phyloP scores from a whole-genome alignment of 352 stramenopile genomes.

The Globisporangium ultimum region DNA sequence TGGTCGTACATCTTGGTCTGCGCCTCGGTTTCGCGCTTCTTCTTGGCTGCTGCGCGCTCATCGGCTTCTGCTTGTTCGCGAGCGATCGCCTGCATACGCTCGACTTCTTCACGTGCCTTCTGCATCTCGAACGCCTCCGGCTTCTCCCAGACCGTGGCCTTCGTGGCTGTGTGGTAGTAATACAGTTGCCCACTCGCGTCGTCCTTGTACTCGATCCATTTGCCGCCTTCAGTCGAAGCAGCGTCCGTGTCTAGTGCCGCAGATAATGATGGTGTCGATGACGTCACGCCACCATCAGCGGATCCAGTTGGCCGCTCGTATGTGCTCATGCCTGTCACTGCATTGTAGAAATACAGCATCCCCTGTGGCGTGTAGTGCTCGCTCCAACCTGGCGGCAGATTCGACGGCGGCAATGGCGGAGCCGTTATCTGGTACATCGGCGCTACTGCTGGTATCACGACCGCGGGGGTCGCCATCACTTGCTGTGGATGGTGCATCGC shows the following conservation, averaged over 20 bases:
- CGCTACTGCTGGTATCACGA: neutral
- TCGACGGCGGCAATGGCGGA: neutral
- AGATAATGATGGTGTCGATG: neutral
- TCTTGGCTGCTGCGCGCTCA: slow-evolving; percentile 22
- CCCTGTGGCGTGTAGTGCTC: slow-evolving; percentile 56
- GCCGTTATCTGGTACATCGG: neutral
- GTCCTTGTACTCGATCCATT: slow-evolving; percentile 82
- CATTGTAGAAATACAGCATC: slow-evolving; percentile 61
- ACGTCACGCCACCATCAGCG: neutral
- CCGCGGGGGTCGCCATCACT: neutral
- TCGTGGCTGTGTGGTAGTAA: slow-evolving; percentile 78
- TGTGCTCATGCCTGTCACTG: slow-evolving; percentile 50
- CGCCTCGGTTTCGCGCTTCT: slow-evolving; percentile 45
- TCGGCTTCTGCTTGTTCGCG: slow-evolving; percentile 13
- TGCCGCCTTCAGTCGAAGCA: slow-evolving; percentile 8
- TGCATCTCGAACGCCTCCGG: slow-evolving; percentile 77
- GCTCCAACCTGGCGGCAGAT: slow-evolving; percentile 53
- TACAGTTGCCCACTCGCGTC: slow-evolving; percentile 63
- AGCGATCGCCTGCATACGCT: slow-evolving; percentile 44
- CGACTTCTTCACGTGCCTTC: slow-evolving; percentile 64
- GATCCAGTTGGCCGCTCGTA: slow-evolving; percentile 38
- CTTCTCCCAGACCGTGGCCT: slow-evolving; percentile 78
- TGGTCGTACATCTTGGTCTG: slow-evolving; percentile 36
- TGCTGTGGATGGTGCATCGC: neutral
- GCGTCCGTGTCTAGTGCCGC: neutral